Base-by-base conservation (phyloP, 352 stramenopile species). In the Phytopythium mirpurense region DNA sequence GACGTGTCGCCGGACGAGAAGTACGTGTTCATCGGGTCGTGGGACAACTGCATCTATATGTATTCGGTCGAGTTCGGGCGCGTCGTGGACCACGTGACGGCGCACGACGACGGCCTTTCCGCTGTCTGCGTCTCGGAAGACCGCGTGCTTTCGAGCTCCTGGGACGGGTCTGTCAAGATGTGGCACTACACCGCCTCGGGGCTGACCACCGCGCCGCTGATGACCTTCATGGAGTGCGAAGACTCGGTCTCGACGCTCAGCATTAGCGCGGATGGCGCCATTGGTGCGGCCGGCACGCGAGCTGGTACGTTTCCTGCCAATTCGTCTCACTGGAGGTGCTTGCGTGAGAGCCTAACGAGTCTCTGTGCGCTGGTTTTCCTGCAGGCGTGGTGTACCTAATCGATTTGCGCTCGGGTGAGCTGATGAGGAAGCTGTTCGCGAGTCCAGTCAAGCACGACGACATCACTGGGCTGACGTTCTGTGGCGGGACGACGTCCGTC, bases 1-100 rank as follows among this genome's bases (percentile, higher is more conserved):
- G 81, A 87, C 56, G 47, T 92, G 2, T 88, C 80, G 5, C 70
- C 73, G 5, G 73, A 92, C 38, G 82, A 88, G 40, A 74, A 61
- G 8, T 34, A 78, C 18, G 57, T 86, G 3, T 62, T 94, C 5
- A 58, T 91, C 38, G 82, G 81, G 1, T 86, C 71, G 41, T 88
- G 78, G 73, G 82, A 94, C 52, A 85, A 88, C 50, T 56, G 61
- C 44, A 70, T 94, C 42, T 84, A 84, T 61, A 90, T 94, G 80
- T 69, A 88, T 55, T 90, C 77, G 2, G 27, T 71, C 5, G 53
- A 72, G 24, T 86, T 68, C 3, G 78, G 77, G 1, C 56, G 66
- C 1, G 67, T 82, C 10, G 51, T 90, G 24, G 78, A 93, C 55
- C 27, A 88, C 82, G 21, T 83, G 77, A 14, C 63, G 85, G 80